These are phyloP conservation scores for Puccinia hordei DNA, from an alignment of 1,284 basidiomycete species.

Conservation along the genomic window DNA sequence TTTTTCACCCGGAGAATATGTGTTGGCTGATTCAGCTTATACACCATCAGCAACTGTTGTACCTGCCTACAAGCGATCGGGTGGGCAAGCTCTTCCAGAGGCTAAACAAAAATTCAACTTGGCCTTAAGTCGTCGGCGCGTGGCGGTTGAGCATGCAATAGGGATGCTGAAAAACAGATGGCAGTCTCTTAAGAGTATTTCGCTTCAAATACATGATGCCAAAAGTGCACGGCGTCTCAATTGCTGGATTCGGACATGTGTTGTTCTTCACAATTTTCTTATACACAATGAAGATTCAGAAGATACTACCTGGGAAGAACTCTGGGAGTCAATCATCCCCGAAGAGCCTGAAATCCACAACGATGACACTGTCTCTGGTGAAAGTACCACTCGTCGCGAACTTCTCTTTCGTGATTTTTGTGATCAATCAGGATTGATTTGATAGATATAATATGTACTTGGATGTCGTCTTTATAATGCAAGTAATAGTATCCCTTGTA, in stretches of 20 bases:
- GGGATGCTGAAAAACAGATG: conserved; percentile 26
- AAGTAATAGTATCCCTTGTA: too few relatives aligned
- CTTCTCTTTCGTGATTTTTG: background rate
- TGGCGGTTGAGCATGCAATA: conserved; percentile 25
- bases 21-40: conserved; percentile 32
- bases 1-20: conserved; percentile 6
- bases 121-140: background rate
- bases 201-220: background rate
- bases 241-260: background rate
- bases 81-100: background rate
- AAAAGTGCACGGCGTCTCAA: background rate
- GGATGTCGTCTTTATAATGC: too few relatives aligned
- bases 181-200: background rate
- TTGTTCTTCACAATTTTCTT: conserved; percentile 5
- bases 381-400: background rate
- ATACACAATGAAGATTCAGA: too few relatives aligned
- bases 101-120: conserved; percentile 19
- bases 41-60: background rate
- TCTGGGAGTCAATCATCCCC: too few relatives aligned
- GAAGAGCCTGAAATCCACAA: background rate
- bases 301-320: background rate
- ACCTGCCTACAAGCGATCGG: conserved; percentile 11
- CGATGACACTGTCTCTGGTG: background rate
- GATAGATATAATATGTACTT: background rate
- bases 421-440: background rate